Base-by-base conservation (phyloP, 1,284 basidiomycete species). In the Cryptococcus depauperatus region DNA sequence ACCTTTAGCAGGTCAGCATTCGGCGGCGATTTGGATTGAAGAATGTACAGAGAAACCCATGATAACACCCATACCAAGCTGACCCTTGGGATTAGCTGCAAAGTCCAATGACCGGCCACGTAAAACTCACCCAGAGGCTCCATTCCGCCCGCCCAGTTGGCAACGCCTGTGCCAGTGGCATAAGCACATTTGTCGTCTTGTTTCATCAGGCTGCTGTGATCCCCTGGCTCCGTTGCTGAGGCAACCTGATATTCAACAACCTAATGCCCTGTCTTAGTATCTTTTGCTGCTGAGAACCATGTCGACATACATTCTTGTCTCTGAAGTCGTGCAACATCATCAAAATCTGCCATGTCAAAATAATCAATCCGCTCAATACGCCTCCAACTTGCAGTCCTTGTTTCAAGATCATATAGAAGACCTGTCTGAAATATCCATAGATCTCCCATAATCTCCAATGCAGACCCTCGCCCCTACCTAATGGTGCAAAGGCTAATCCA, bases 61-160 rank as follows among this genome's bases (percentile, higher is more conserved):
- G 62, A 40, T 64, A 64, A 4, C 44, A 29, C 1, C 40, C 44
- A 41, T 52, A 64, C 62, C 62, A 64, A 5, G 45, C 62, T 63
- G 28, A 19, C n/a, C 4, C 22, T 11, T 30, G 11, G 13, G 18
- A 35, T 27, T 10, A 18, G 10, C 18, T 37, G n/a, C 26, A 40
- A 6, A 19, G 10, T 44, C 19, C 29, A 13, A 35, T 7, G 25
- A 39, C 23, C 5, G 9, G 11, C 13, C 22, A 39, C 21, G n/a
- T 18, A 18, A 11, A 38, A 52, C 56, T 43, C 30, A 61, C 60
- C 54, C 6, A 61, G 40, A 19, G 48, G 52, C 43, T 62, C 57
- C 13, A 33, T 25, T 7, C 42, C 44, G 18, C 27, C 28, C 4
- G 47, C 52, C 59, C 59, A 61, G 37, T 57, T 58, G 16, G 62